Evolutionary conservation across 139 green algal species (phyloP), one percentile per base, ranked within the genome.

Genomic region (Axilococcus clingmanii): DNA sequence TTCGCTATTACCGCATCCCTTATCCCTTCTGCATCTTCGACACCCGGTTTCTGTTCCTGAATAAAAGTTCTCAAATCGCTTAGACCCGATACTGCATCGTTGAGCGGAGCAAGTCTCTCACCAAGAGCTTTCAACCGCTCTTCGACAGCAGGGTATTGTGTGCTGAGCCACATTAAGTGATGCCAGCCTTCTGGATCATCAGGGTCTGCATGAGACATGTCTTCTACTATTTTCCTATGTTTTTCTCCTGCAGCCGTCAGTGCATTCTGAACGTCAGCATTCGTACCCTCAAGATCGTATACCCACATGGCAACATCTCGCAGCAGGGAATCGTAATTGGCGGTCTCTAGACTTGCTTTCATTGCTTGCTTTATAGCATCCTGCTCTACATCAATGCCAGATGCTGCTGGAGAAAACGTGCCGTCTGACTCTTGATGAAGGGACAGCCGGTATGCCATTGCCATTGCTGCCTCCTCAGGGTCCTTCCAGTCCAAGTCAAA

Each of bases 271-370:
- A 59, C 36, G 24, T 56, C 60, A 22, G 38, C 60, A 24, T 27
- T 20, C 1, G 63, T 30, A 6, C 38, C 63, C 12, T 35, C 31
- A 41, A 71, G 23, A 37, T 71, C 63, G 4, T 36, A 49, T 2
- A 57, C 37, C 63, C 63, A 71, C 23, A 65, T 40, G 25, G 55
- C 47, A 22, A 71, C 56, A 35, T 71, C 63, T 7, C 63, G 55
- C 28, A 71, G 48, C 37, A 71, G 40, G 41, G 59, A 29, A 32
- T 71, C 63, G 34, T 71, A 66, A 43, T 54, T 46, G 4, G 49
- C 50, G 3, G 46, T 55, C 3, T 33, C n/a, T 29, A 71, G 11
- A 8, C 17, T 37, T 12, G 38, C 63, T 17, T 50, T 31, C 27
- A 71, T 24, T 7, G 48, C 55, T 30, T 37, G 25, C 16, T 30